Percentiles rank a stretch among this genome's conserved stretches.
Conservation (phyloP, 2,329 filamentous ascomycete species). For the Decorospora gaudefroyi region DNA sequence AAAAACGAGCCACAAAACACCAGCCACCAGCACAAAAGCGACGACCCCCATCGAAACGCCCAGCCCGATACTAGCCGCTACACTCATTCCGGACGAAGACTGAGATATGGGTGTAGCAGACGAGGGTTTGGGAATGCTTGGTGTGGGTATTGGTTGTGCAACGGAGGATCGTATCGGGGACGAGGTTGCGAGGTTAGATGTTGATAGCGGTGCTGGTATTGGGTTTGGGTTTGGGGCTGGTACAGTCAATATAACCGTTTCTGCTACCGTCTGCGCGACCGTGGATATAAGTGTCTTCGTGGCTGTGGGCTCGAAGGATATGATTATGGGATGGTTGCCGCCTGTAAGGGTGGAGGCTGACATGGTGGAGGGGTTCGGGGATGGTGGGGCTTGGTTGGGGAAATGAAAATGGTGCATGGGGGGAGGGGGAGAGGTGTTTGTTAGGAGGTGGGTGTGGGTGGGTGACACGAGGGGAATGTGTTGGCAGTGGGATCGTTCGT, state of each 20-base stretch:
- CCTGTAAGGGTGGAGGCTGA: background rate
- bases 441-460: too few relatives aligned
- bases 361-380: too few relatives aligned
- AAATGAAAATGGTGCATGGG: too few relatives aligned
- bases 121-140: too few relatives aligned
- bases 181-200: background rate
- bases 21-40: background rate
- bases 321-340: constrained; percentile 1
- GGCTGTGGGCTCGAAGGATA: constrained; percentile 2
- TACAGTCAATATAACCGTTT: too few relatives aligned
- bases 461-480: too few relatives aligned
- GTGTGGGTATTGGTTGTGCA: too few relatives aligned
- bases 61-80: background rate
- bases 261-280: background rate
- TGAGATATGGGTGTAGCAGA: background rate
- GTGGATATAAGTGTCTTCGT: background rate
- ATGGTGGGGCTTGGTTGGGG: too few relatives aligned
- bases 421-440: too few relatives aligned
- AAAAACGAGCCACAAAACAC: constrained; percentile 2
- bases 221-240: too few relatives aligned
- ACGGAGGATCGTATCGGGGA: background rate
- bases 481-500: too few relatives aligned
- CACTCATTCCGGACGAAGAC: background rate
- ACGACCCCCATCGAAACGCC: constrained; percentile 5
- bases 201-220: background rate